Percentiles rank a stretch among this genome's conserved stretches.
These are phyloP conservation scores for Plasmodium sp. DNA, from an alignment of 169 alveolate species.

Conservation along the genomic window DNA sequence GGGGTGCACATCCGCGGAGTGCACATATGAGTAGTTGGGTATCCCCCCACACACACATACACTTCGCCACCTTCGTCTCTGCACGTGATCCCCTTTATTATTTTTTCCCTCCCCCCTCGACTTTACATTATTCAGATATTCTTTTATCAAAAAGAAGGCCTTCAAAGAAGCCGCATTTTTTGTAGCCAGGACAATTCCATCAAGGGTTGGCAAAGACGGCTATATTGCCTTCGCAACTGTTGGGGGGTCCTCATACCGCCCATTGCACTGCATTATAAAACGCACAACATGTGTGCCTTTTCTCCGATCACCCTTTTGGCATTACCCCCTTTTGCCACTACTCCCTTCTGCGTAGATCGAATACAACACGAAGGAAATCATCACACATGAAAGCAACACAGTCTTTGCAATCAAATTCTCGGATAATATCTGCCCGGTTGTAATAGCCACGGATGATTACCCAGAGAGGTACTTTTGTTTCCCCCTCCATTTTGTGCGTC, in stretches of 20 bases:
- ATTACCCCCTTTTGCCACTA: neutral
- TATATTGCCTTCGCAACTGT: neutral
- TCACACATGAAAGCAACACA: conserved; percentile 57
- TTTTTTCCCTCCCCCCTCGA: neutral
- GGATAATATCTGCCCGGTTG: conserved; percentile 66
- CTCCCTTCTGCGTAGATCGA: conserved; percentile 34
- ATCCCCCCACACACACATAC: neutral
- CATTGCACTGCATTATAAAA: neutral
- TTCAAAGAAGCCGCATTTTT: conserved; percentile 72
- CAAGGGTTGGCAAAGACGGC: conserved; percentile 60
- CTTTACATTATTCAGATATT: conserved; percentile 41
- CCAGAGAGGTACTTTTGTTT: conserved; percentile 42
- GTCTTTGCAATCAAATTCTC: conserved; percentile 66
- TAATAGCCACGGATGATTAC: conserved; percentile 70
- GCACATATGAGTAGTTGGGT: neutral
- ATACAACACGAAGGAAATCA: conserved; percentile 65
- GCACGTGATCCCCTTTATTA: neutral
- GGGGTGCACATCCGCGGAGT: neutral
- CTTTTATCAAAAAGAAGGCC: conserved; percentile 71
- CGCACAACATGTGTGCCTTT: neutral
- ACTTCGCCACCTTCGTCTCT: neutral
- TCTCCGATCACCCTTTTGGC: neutral
- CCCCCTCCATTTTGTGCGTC: neutral
- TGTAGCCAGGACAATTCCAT: conserved; percentile 73
- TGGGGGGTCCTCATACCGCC: neutral